Percentiles rank a stretch among this genome's conserved stretches.
phyloP scores from a whole-genome alignment of 257 asterid genomes.

The Solanum sejunctum region DNA sequence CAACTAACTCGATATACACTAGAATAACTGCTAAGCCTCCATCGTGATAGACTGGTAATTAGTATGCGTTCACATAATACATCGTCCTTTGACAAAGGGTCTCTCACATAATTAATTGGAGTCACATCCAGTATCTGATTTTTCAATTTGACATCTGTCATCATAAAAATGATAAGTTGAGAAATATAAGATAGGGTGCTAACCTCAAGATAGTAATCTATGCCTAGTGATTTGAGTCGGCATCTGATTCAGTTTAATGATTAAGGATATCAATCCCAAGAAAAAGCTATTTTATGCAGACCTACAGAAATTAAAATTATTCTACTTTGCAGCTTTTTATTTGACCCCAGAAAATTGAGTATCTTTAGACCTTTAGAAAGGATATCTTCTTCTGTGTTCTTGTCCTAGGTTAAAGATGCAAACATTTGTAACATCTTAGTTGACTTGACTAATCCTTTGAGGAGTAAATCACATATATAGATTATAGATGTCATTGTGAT shows the following conservation, averaged over 20 bases:
- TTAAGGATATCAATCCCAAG: background rate
- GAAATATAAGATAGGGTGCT: background rate
- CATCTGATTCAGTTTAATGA: background rate
- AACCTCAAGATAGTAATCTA: background rate
- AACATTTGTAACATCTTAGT: background rate
- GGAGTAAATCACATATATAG: background rate
- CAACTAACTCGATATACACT: constrained; percentile 48
- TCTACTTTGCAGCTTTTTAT: background rate
- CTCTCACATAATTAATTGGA: constrained; percentile 25
- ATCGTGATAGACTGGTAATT: constrained; percentile 60
- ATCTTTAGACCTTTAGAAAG: background rate
- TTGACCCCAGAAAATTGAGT: background rate
- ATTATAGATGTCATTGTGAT: background rate
- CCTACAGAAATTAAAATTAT: background rate
- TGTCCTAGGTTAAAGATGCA: background rate
- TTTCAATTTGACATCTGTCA: constrained; percentile 41
- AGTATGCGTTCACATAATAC: constrained; percentile 55
- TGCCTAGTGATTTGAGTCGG: background rate
- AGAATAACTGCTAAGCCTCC: constrained; percentile 55
- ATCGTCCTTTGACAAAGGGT: constrained; percentile 24
- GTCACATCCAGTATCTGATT: constrained; percentile 46
- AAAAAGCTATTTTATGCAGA: background rate
- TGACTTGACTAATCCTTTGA: background rate
- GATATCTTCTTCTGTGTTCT: background rate
- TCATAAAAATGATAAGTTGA: background rate